Base-by-base conservation (phyloP, 352 stramenopile species). In the Phytopythium montanum region DNA sequence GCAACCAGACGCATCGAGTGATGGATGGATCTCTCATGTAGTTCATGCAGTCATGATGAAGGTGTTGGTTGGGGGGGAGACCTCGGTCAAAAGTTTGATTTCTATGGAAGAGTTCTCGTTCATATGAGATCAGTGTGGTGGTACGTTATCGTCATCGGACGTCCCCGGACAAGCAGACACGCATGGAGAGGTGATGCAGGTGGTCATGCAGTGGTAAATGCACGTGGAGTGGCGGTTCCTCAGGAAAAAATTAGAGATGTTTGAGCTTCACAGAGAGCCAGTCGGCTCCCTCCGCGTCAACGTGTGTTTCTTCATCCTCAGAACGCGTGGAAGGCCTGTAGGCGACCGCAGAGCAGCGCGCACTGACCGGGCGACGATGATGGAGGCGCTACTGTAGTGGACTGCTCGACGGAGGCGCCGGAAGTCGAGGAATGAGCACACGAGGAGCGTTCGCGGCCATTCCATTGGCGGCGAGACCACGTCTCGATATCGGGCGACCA, bases 201-300 rank as follows among this genome's bases (percentile, higher is more conserved):
- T 6, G 6, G n/a, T 34, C 16, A 66, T 51, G n/a, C n/a, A n/a
- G n/a, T n/a, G n/a, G n/a, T n/a, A n/a, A n/a, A n/a, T n/a, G 39
- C 14, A 70, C 2, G 26, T 61, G 12, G 38, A 34, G 29, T 2
- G 38, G 56, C 44, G 56, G 44, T 77, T 87, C 79, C 79, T 90
- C 80, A 87, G 80, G 77, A 90, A 90, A 90, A 90, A 90, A 90
- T 90, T 90, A 90, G 80, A 90, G 80, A 64, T 72, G 62, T 76
- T 83, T 75, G 69, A 70, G 72, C 65, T 66, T 76, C 77, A 80
- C 62, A 56, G 75, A 57, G 54, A 62, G 65, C 54, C 51, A 69
- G 14, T n/a, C 54, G 63, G 34, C 33, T 41, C 26, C 66, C 68
- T 82, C 61, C 54, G 71, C 74, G 23, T 57, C 70, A 81, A 76